Evolutionary conservation across 2,329 filamentous ascomycete genomes (phyloP).

Genomic region (Microcyclosporella mali): DNA sequence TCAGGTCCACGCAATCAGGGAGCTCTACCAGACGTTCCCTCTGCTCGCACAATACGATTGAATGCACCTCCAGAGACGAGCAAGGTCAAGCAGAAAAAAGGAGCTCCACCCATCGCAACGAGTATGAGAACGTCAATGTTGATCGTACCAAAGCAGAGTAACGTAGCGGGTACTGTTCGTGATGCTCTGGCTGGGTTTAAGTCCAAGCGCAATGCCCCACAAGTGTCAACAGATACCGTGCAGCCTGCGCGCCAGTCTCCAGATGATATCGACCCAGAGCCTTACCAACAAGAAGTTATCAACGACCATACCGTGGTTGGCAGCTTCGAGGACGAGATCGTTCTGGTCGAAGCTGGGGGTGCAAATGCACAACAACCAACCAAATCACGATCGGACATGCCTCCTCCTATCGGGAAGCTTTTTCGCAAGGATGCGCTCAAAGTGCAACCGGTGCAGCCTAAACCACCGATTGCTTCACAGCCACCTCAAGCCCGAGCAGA

Average conservation of each 20-base stretch:
- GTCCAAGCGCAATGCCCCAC: conserved; percentile 1
- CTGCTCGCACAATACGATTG: background rate
- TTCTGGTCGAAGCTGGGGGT: background rate
- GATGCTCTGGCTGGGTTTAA: conserved; percentile 16
- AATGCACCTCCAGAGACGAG: background rate
- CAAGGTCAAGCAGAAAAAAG: conserved; percentile 1
- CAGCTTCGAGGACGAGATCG: background rate
- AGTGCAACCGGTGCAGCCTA: background rate
- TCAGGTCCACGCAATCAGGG: conserved; percentile 30
- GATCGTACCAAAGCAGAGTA: conserved; percentile 7
- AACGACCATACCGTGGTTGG: too few species aligned
- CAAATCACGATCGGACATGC: conserved; percentile 21
- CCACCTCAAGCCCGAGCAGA: background rate
- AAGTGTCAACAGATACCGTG: too few species aligned
- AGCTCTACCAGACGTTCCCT: background rate
- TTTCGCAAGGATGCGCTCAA: background rate
- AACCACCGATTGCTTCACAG: background rate
- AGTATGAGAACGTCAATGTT: conserved; percentile 5
- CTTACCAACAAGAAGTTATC: too few species aligned
- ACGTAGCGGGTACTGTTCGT: conserved; percentile 11
- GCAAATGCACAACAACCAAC: background rate
- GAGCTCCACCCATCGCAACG: conserved; percentile 14
- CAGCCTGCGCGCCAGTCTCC: too few species aligned
- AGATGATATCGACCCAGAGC: too few species aligned
- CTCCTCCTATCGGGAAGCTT: conserved; percentile 13